Base-by-base conservation (phyloP, 2,329 filamentous ascomycete genomes). In the Talaromyces islandicus region DNA sequence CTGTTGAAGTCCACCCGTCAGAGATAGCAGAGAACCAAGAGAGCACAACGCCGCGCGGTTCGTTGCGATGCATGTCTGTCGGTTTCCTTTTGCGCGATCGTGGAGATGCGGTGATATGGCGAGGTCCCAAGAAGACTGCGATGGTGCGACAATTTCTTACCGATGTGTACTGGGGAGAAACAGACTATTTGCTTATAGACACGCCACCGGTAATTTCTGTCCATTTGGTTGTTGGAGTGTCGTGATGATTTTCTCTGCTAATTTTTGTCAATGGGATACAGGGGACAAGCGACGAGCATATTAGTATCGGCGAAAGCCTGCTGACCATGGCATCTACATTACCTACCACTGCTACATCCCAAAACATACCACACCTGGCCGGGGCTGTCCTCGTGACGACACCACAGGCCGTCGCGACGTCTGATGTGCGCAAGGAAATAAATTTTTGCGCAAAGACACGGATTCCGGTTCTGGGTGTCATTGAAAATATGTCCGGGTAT, bases 131-230 rank as follows among this genome's bases (percentile, higher is more conserved):
- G 78, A 99, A 99, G 79, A 99, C 94, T 4, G 94, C 94, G 56
- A 99, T 99, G 94, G 91, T 99, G 61, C 87, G 92, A 46, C 94
- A 99, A 74, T 99, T 99, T 71, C 81, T 99, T 29, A 89, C 90
- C 1, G 92, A 97, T 70, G 92, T 97, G 4, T 82, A 91, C 30
- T 97, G 94, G 94, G 84, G 81, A 0, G 84, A 88, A 25, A 85
- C 91, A n/a, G 93, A 97, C 73, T 97, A 91, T 71, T 82, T 99
- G 0, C 84, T 99, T 61, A 91, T 99, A 70, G 94, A 99, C 75
- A 99, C 94, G 3, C 94, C 94, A 12, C 94, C 94, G 0, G 94
- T 62, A 56, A 25, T 41, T 48, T 2, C 32, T 3, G n/a, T 14
- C 19, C 7, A 11, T n/a, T n/a, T 12, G n/a, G 12, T 7, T 19